These are phyloP conservation scores for Myxozyma udenii DNA, from an alignment of 805 yeast genomes.

Conservation along the genomic window DNA sequence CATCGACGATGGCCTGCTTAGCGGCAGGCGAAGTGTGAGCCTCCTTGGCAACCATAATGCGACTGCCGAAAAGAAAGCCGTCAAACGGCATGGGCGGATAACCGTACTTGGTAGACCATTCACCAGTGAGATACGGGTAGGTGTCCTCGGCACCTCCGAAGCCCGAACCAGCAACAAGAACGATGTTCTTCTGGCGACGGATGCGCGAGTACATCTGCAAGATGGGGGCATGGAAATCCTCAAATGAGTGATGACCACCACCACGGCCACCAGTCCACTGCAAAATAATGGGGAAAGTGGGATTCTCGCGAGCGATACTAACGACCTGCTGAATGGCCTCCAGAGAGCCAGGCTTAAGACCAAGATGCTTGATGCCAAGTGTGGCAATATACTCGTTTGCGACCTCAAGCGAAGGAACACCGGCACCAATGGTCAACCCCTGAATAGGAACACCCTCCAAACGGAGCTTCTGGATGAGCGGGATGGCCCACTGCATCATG, in stretches of 20 bases:
- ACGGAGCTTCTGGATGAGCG: conserved; percentile 84
- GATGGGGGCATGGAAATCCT: conserved; percentile 98
- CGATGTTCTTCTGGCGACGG: conserved; percentile 84
- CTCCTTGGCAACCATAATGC: conserved; percentile 97
- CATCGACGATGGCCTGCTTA: conserved; percentile 82
- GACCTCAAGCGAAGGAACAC: conserved; percentile 97
- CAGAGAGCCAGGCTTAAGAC: conserved; percentile 95
- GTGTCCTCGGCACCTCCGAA: conserved; percentile 97
- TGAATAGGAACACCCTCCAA: conserved; percentile 93
- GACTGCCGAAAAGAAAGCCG: conserved; percentile 92
- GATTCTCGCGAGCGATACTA: conserved; percentile 91
- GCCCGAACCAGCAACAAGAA: conserved; percentile 95
- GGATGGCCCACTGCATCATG: conserved; percentile 98
- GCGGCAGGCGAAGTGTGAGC: conserved; percentile 92
- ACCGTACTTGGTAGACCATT: conserved; percentile 83
- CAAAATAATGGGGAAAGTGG: conserved; percentile 90
- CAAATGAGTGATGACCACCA: conserved; percentile 99
- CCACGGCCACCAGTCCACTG: conserved; percentile 99
- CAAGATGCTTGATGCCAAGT: conserved; percentile 87
- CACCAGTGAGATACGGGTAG: conserved; percentile 95
- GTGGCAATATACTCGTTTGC: conserved; percentile 94
- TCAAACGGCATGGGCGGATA: conserved; percentile 99
- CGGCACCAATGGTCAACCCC: conserved; percentile 96
- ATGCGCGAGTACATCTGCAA: conserved; percentile 93
- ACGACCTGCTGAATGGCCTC: conserved; percentile 87